Percentiles rank a stretch among this genome's conserved stretches.
Evolutionary conservation across 805 yeast genomes (phyloP).

Genomic region (Candida peoriensis): DNA sequence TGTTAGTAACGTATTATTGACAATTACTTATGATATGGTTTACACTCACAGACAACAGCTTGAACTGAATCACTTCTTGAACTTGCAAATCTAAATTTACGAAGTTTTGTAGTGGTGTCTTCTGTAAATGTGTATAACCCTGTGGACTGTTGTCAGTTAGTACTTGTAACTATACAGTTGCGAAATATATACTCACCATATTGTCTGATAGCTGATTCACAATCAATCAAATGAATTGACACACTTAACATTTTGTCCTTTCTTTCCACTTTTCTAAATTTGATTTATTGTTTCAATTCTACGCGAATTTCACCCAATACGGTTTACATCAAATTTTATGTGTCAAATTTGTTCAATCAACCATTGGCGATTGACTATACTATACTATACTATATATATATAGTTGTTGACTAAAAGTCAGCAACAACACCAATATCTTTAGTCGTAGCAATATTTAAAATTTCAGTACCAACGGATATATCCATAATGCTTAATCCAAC

Average conservation of each 20-base stretch:
- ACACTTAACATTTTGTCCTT: too few relatives aligned
- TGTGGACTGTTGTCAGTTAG: slow-evolving; percentile 35
- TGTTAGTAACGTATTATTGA: slow-evolving; percentile 10
- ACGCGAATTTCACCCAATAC: too few relatives aligned
- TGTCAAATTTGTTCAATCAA: too few relatives aligned
- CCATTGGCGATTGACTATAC: too few relatives aligned
- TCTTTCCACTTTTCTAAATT: too few relatives aligned
- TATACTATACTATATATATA: too few relatives aligned
- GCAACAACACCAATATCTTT: slow-evolving; percentile 27
- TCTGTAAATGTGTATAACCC: slow-evolving; percentile 59
- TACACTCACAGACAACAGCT: slow-evolving; percentile 51
- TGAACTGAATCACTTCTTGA: slow-evolving; percentile 58
- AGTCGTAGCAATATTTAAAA: slow-evolving; percentile 29
- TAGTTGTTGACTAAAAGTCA: slow-evolving; percentile 21
- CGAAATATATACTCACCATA: too few relatives aligned
- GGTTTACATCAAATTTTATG: too few relatives aligned
- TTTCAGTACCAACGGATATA: slow-evolving; percentile 42
- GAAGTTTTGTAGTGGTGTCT: slow-evolving; percentile 53
- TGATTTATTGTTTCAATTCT: too few relatives aligned
- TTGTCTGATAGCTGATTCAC: background rate
- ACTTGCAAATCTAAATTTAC: slow-evolving; percentile 70
- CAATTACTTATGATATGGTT: slow-evolving; percentile 4
- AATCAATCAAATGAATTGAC: too few relatives aligned
- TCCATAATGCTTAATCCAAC: slow-evolving; percentile 69
- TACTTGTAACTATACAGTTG: too few relatives aligned